Base-by-base conservation (phyloP, 2,329 filamentous ascomycete species). In the Talaromyces sp. region DNA sequence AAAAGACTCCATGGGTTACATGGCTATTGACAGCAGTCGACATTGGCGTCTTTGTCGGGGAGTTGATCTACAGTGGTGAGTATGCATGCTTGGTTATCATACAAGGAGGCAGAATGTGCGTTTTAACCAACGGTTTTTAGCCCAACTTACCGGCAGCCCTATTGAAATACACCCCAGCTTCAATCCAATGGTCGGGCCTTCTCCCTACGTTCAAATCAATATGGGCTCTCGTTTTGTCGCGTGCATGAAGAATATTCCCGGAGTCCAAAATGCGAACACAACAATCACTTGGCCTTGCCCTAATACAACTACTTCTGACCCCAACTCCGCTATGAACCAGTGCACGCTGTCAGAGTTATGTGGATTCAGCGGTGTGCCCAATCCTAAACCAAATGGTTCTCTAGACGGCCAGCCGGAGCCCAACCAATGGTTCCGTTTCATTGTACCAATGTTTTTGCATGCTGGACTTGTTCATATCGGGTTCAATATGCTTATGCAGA, bases 151-250 rank as follows among this genome's bases (percentile, higher is more conserved):
- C 1, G 89, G 89, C 56, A 87, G 88, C 0, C 84, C 77, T 3
- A 79, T 80, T 56, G 75, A 79, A 77, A 92, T 86, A 54, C 84
- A 93, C 57, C 94, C 94, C 1, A 82, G 81, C 15, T 96, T 99
- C 78, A 99, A 97, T 75, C 89, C 89, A 59, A 96, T 99, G 91
- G 96, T 99, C 68, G 94, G 94, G 0, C 94, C 94, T 1, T 96
- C 92, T 5, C 84, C 87, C 1, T 90, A 91, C 65, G 85, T 97
- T 22, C 84, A 96, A 66, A 96, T 97, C 78, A 96, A 96, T 73
- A 96, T 99, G 90, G 94, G 94, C 59, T 90, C 92, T 40, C 87
- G 94, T 61, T 99, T 89, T 70, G 84, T 89, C 2, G 90, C 92
- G 6, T 99, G 94, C 74, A 99, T 99, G 94, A 92, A 93, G 77